Conservation (phyloP, 2,329 filamentous ascomycete genomes). For the Apiospora phragmitis region DNA sequence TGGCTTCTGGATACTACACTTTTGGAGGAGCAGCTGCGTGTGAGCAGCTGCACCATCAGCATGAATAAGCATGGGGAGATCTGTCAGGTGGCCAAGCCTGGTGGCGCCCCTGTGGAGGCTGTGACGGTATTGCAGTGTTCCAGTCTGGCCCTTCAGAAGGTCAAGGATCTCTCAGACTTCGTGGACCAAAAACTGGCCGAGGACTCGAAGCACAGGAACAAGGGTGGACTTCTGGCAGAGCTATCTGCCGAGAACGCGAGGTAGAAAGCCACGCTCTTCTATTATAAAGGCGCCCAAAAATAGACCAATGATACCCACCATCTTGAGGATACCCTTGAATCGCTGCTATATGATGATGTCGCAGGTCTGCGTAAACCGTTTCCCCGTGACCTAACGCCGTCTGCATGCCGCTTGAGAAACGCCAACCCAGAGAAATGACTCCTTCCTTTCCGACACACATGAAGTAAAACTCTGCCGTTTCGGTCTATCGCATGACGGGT, state of each 20-base stretch:
- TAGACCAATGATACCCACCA: constrained; percentile 36
- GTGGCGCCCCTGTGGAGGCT: constrained; percentile 80
- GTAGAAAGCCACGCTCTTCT: constrained; percentile 30
- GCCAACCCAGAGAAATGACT: constrained; percentile 1
- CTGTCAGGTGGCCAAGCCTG: constrained; percentile 88
- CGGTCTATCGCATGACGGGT: constrained; percentile 77
- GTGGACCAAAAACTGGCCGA: constrained; percentile 74
- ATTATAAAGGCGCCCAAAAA: constrained; percentile 14
- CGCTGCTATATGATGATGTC: background rate
- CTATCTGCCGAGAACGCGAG: constrained; percentile 82
- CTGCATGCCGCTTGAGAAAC: constrained; percentile 10
- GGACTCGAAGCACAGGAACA: constrained; percentile 76
- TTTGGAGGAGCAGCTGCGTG: constrained; percentile 74
- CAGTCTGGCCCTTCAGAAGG: constrained; percentile 72
- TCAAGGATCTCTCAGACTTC: constrained; percentile 74
- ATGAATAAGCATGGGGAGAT: constrained; percentile 89
- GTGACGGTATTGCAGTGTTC: constrained; percentile 75
- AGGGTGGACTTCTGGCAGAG: constrained; percentile 77
- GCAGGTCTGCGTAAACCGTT: constrained; percentile 10
- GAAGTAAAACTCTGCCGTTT: background rate
- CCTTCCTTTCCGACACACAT: background rate
- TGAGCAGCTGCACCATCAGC: constrained; percentile 76
- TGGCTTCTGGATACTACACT: constrained; percentile 71
- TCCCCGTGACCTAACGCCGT: constrained; percentile 25
- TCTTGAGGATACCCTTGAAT: constrained; percentile 10